Percentiles rank a stretch among this genome's conserved stretches.
Evolutionary conservation across 768 basidiomycete species (phyloP).

Genomic region (Guyanaporus albipodus): DNA sequence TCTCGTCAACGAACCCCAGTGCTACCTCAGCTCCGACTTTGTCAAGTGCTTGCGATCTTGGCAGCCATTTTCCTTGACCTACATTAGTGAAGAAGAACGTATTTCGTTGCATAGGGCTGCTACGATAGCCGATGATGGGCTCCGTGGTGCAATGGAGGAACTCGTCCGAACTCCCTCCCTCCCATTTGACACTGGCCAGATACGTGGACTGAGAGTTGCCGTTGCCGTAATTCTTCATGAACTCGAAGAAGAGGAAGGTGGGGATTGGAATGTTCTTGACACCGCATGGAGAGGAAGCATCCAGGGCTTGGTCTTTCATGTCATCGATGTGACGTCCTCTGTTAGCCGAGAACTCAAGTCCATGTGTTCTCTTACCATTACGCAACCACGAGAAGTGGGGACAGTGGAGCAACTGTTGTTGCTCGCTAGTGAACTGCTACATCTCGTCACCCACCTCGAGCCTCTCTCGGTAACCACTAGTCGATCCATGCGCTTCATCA

Average conservation of each 20-base stretch:
- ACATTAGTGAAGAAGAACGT: slow-evolving; percentile 58
- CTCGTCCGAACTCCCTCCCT: slow-evolving; percentile 30
- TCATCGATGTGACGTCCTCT: slow-evolving; percentile 49
- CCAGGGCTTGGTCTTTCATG: slow-evolving; percentile 53
- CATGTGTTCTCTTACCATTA: slow-evolving; percentile 45
- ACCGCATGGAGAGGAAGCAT: slow-evolving; percentile 57
- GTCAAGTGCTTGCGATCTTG: slow-evolving; percentile 57
- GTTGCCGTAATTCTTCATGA: slow-evolving; percentile 53
- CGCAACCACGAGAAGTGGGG: slow-evolving; percentile 34
- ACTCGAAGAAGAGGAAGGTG: slow-evolving; percentile 45
- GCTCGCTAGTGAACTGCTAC: slow-evolving; percentile 50
- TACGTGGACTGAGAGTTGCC: slow-evolving; percentile 62
- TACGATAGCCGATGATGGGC: slow-evolving; percentile 63
- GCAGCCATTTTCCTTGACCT: slow-evolving; percentile 56
- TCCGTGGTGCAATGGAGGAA: slow-evolving; percentile 61
- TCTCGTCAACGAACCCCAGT: slow-evolving; percentile 55
- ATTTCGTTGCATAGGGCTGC: slow-evolving; percentile 58
- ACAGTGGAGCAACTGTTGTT: slow-evolving; percentile 54
- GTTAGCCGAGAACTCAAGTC: slow-evolving; percentile 50
- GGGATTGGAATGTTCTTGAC: slow-evolving; percentile 53
- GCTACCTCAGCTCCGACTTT: slow-evolving; percentile 57
- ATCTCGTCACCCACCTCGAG: slow-evolving; percentile 46
- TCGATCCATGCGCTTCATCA: slow-evolving; percentile 45
- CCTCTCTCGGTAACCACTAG: slow-evolving; percentile 47
- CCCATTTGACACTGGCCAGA: slow-evolving; percentile 43